Evolutionary conservation across 495 filamentous ascomycete genomes (phyloP).

Genomic region (Elasticomyces elasticus): DNA sequence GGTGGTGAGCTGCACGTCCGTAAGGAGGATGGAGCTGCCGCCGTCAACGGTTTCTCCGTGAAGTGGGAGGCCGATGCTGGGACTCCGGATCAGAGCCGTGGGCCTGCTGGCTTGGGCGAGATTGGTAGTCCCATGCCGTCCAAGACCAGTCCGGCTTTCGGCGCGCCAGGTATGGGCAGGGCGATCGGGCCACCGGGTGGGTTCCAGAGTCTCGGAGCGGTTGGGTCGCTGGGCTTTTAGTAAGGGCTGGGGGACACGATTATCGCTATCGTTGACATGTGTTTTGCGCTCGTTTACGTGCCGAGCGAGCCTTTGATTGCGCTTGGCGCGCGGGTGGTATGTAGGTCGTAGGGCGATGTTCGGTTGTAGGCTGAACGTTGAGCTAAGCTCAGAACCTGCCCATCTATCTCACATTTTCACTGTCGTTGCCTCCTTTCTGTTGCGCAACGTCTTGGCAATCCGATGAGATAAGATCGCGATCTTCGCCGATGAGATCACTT

Average conservation of each 20-base stretch:
- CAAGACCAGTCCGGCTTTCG: conserved; percentile 25
- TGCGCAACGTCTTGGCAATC: no score
- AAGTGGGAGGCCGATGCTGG: conserved; percentile 45
- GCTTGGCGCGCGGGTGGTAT: background rate
- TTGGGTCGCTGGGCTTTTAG: conserved; percentile 7
- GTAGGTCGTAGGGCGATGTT: background rate
- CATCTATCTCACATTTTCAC: background rate
- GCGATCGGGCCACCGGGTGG: background rate
- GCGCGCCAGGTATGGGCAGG: conserved; percentile 22
- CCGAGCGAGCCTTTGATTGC: background rate
- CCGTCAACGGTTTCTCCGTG: conserved; percentile 39
- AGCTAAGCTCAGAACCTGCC: background rate
- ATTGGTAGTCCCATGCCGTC: conserved; percentile 34
- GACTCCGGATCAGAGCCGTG: conserved; percentile 15
- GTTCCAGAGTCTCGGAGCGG: conserved; percentile 9
- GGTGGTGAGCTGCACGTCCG: conserved; percentile 70
- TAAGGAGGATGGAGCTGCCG: conserved; percentile 39
- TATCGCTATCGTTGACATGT: no score
- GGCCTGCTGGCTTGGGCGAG: conserved; percentile 26
- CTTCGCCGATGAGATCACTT: no score
- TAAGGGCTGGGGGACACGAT: background rate
- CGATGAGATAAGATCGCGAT: no score
- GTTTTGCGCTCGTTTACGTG: background rate
- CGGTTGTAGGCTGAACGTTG: background rate
- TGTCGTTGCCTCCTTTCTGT: no score